Evolutionary conservation across 2,329 filamentous ascomycete species (phyloP).

Genomic region (Plectosphaerella cucumerina): DNA sequence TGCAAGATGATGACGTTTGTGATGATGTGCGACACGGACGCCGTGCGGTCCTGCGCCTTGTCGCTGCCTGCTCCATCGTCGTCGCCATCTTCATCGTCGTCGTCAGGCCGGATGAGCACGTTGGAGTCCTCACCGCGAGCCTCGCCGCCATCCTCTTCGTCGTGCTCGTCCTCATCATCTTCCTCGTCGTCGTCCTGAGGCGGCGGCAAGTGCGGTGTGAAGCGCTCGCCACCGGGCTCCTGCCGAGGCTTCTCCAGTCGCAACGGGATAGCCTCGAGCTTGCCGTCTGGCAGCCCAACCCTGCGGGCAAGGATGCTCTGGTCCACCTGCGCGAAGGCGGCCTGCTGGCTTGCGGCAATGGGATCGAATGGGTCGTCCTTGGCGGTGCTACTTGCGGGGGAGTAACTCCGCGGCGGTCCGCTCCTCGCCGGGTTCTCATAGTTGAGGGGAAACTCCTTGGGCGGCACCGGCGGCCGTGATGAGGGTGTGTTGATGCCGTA

Average conservation of each 20-base stretch:
- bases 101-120: conserved; percentile 17
- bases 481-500: conserved; percentile 25
- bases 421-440: conserved; percentile 30
- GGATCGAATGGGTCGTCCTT: conserved; percentile 21
- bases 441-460: conserved; percentile 37
- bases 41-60: conserved; percentile 30
- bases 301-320: conserved; percentile 55
- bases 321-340: conserved; percentile 60
- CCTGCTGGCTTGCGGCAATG: conserved; percentile 46
- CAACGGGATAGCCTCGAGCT: conserved; percentile 43
- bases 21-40: conserved; percentile 71
- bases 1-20: conserved; percentile 78
- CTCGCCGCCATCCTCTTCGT: conserved; percentile 13
- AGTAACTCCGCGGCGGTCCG: conserved; percentile 31
- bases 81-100: conserved; percentile 16
- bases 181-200: conserved; percentile 16
- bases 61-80: conserved; percentile 17
- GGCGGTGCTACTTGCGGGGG: conserved; percentile 28
- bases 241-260: conserved; percentile 31
- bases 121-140: conserved; percentile 7
- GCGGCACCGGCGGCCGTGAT: conserved; percentile 27
- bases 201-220: conserved; percentile 11
- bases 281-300: conserved; percentile 42
- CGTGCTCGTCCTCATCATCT: conserved; percentile 19
- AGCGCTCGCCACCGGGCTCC: conserved; percentile 1